phyloP scores from a whole-genome alignment of 768 basidiomycete genomes.

The Russula earlei region DNA sequence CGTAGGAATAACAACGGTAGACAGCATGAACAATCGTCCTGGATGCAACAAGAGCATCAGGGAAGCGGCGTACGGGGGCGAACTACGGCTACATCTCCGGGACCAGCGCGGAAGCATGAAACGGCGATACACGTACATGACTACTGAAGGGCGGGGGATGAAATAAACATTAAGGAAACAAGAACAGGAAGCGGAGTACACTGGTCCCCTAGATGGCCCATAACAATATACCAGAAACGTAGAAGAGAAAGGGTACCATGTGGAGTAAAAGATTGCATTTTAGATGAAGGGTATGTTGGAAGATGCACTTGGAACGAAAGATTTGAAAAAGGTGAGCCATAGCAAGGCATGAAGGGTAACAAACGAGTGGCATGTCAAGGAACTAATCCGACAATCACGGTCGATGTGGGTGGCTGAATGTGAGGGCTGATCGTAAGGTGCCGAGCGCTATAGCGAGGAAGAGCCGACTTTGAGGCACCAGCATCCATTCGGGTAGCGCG shows the following conservation, averaged over 20 bases:
- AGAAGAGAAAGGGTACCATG: background rate
- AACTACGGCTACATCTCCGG: slow-evolving; percentile 18
- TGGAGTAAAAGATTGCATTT: background rate
- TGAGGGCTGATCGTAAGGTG: background rate
- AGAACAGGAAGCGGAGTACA: background rate
- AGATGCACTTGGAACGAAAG: background rate
- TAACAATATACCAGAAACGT: slow-evolving; percentile 11
- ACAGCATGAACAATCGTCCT: background rate
- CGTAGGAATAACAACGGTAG: slow-evolving; percentile 6
- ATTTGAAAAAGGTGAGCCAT: background rate
- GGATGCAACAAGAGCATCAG: background rate
- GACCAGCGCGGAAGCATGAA: slow-evolving; percentile 13
- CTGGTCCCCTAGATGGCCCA: slow-evolving; percentile 18
- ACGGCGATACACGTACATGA: slow-evolving; percentile 1
- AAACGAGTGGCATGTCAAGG: background rate
- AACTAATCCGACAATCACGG: background rate
- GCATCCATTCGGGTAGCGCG: slow-evolving; percentile 13
- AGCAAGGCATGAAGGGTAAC: background rate
- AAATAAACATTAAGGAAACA: background rate
- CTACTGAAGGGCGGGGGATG: background rate
- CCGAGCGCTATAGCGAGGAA: background rate
- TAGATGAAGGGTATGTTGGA: background rate
- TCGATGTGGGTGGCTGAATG: background rate
- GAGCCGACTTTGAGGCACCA: slow-evolving; percentile 19
- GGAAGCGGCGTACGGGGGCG: background rate